phyloP scores from a whole-genome alignment of 495 filamentous ascomycete species.

The Emericellopsis terricola region DNA sequence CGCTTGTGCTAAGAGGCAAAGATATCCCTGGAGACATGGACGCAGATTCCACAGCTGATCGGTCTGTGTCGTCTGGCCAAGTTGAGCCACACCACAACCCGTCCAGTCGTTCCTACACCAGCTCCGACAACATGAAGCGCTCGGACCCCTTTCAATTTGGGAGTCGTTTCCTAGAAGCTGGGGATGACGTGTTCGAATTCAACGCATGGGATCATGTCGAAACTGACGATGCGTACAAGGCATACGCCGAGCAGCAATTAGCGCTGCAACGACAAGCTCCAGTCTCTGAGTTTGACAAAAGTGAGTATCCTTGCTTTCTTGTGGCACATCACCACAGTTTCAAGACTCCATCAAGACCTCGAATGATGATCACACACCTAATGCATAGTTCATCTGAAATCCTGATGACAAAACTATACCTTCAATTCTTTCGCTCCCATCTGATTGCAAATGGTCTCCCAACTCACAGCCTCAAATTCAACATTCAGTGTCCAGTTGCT shows the following conservation, averaged over 20 bases:
- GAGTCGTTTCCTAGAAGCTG: conserved; percentile 61
- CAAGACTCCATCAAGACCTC: too few relatives aligned
- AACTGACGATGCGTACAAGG: conserved; percentile 65
- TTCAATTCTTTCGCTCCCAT: conserved; percentile 46
- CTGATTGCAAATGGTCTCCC: conserved; percentile 19
- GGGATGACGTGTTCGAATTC: conserved; percentile 81
- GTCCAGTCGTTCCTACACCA: conserved; percentile 37
- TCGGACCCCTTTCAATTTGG: conserved; percentile 91
- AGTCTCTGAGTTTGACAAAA: conserved; percentile 73
- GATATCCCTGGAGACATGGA: too few relatives aligned
- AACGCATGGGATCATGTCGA: conserved; percentile 98
- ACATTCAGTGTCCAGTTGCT: conserved; percentile 7
- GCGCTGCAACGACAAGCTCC: conserved; percentile 63
- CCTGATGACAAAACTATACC: conserved; percentile 32
- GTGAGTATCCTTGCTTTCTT: conserved; percentile 15
- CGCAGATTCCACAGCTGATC: too few relatives aligned
- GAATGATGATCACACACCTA: conserved; percentile 36
- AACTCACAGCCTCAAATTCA: neutral
- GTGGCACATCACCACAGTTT: too few relatives aligned
- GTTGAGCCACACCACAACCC: too few relatives aligned
- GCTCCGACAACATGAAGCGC: conserved; percentile 52
- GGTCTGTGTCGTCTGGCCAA: too few relatives aligned
- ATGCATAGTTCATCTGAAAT: conserved; percentile 49
- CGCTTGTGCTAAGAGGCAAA: too few relatives aligned
- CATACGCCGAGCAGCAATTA: conserved; percentile 67